Conservation (phyloP, 1,139 yeast genomes). For the Suhomyces panamericanus region DNA sequence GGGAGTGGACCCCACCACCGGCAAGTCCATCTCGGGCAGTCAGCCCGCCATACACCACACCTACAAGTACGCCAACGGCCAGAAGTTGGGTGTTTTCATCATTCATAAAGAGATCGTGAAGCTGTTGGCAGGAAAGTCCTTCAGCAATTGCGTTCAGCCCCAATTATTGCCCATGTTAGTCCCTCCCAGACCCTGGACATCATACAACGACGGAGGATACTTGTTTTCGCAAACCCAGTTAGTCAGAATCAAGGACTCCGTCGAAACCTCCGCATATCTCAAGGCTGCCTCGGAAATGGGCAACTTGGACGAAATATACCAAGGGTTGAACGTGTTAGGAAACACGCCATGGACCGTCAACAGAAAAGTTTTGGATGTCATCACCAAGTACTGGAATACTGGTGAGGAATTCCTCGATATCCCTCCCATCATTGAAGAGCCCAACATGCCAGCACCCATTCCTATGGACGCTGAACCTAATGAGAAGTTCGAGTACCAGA, state of each 20-base stretch:
- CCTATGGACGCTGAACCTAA: constrained; percentile 70
- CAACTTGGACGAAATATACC: constrained; percentile 63
- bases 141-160: constrained; percentile 74
- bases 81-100: constrained; percentile 77
- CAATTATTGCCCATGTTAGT: constrained; percentile 93
- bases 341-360: constrained; percentile 92
- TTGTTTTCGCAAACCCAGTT: constrained; percentile 60
- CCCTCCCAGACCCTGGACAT: constrained; percentile 83
- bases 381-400: constrained; percentile 82
- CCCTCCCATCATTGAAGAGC: constrained; percentile 59
- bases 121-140: constrained; percentile 65
- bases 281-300: constrained; percentile 78
- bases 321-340: constrained; percentile 87
- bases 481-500: constrained; percentile 66
- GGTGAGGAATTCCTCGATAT: constrained; percentile 80
- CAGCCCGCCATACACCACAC: constrained; percentile 93
- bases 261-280: constrained; percentile 86
- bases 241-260: constrained; percentile 79
- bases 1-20: constrained; percentile 79
- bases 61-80: constrained; percentile 78
- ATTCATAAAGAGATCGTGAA: constrained; percentile 69
- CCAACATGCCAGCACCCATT: constrained; percentile 65
- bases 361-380: constrained; percentile 62
- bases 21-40: constrained; percentile 59
- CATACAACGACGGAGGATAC: constrained; percentile 83